Evolutionary conservation across 1,284 basidiomycete species (phyloP).

Genomic region (Ganoderma meredithae): DNA sequence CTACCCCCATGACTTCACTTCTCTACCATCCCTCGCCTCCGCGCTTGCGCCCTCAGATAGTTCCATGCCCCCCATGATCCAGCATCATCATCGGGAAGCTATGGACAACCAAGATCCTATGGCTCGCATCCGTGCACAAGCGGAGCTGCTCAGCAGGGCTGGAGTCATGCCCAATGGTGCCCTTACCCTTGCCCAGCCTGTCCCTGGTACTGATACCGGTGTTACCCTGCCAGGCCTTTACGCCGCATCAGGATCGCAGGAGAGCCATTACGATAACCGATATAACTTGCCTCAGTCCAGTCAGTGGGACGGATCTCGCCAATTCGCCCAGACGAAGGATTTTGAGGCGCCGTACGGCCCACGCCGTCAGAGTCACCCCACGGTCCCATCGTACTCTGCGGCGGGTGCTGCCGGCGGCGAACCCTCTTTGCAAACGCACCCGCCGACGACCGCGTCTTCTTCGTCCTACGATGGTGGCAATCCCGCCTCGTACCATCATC

Average conservation of each 20-base stretch:
- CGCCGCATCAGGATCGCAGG: slow-evolving; percentile 19
- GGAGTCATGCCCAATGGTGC: slow-evolving; percentile 40
- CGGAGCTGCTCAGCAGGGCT: slow-evolving; percentile 49
- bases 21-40: slow-evolving; percentile 26
- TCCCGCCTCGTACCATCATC: slow-evolving; percentile 27
- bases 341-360: slow-evolving; percentile 28
- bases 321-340: slow-evolving; percentile 32
- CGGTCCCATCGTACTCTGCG: slow-evolving; percentile 22
- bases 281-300: slow-evolving; percentile 20
- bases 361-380: slow-evolving; percentile 25
- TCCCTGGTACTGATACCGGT: slow-evolving; percentile 28
- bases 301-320: slow-evolving; percentile 30
- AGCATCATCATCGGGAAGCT: slow-evolving; percentile 17
- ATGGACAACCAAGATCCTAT: slow-evolving; percentile 48
- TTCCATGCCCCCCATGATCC: slow-evolving; percentile 18
- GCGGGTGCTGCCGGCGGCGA: slow-evolving; percentile 31
- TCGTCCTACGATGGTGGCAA: slow-evolving; percentile 18
- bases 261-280: slow-evolving; percentile 23
- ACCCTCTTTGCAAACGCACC: slow-evolving; percentile 37
- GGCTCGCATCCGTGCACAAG: slow-evolving; percentile 57
- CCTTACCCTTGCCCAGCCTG: slow-evolving; percentile 29
- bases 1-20: slow-evolving; percentile 31
- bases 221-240: slow-evolving; percentile 28
- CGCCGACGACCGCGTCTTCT: slow-evolving; percentile 25
- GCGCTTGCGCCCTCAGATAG: slow-evolving; percentile 26